A percentile compares a stretch with the other conserved stretches of the same genome.
These are phyloP conservation scores for Solanum ahanhuiri DNA, from an alignment of 257 asterid genomes.

Conservation along the genomic window DNA sequence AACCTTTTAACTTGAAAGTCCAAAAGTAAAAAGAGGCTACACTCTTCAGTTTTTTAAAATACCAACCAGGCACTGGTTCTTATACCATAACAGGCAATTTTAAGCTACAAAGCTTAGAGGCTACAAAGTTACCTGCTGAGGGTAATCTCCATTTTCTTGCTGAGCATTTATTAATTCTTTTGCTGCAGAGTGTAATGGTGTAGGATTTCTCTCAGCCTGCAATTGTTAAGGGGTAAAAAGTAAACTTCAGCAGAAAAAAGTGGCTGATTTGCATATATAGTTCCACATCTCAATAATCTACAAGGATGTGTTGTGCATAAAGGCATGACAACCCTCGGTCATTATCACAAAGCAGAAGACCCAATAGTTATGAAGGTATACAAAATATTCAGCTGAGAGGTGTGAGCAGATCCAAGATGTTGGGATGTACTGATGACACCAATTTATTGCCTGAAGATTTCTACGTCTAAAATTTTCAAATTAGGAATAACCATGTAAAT, in stretches of 20 bases:
- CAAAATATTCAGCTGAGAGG: background rate
- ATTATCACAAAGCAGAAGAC: background rate
- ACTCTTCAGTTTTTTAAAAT: background rate
- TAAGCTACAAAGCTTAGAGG: background rate
- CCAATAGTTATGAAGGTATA: background rate
- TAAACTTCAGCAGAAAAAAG: background rate
- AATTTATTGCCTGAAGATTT: background rate
- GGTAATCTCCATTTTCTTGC: slow-evolving; percentile 85
- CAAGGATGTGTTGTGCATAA: background rate
- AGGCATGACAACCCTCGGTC: background rate
- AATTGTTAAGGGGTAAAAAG: slow-evolving; percentile 9
- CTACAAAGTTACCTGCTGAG: slow-evolving; percentile 62
- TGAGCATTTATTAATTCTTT: slow-evolving; percentile 78
- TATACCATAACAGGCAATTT: background rate
- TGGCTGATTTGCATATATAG: background rate
- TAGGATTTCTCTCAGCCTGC: slow-evolving; percentile 83
- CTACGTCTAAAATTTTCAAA: background rate
- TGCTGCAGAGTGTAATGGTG: slow-evolving; percentile 82
- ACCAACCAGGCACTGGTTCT: background rate
- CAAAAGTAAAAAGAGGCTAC: background rate
- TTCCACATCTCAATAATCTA: background rate
- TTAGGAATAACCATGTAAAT: background rate
- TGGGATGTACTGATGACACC: background rate
- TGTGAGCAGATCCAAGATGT: background rate
- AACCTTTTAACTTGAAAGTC: background rate